phyloP scores from a whole-genome alignment of 2,329 filamentous ascomycete species.

The Claviceps digitariae region DNA sequence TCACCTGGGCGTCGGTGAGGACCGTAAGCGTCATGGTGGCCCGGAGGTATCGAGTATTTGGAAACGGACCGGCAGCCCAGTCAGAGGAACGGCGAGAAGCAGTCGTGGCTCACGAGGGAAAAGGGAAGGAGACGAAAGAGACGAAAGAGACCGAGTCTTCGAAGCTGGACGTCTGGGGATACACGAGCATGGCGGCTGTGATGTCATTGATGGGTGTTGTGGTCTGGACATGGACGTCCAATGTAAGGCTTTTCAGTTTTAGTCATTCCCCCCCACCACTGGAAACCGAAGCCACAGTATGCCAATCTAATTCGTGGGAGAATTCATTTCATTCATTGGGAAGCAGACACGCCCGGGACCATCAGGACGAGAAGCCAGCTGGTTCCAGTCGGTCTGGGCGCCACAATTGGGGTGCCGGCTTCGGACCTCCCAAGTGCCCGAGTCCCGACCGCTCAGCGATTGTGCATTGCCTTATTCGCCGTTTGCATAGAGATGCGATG shows the following conservation, averaged over 20 bases:
- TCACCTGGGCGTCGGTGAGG: constrained; percentile 44
- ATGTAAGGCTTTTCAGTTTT: too few relatives aligned
- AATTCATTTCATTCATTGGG: too few relatives aligned
- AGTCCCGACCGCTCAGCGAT: too few relatives aligned
- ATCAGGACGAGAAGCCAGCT: not conserved
- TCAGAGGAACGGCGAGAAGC: not conserved
- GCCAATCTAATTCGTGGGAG: not conserved
- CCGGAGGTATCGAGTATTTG: not conserved
- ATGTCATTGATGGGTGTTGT: not conserved
- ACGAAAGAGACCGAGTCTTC: not conserved
- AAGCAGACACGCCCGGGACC: not conserved
- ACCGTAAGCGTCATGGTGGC: constrained; percentile 42
- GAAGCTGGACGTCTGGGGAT: too few relatives aligned
- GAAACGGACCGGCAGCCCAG: not conserved
- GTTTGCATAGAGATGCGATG: not conserved
- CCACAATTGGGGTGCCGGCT: too few relatives aligned
- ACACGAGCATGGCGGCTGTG: not conserved
- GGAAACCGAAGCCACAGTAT: not conserved
- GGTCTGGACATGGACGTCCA: too few relatives aligned
- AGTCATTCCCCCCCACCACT: not conserved
- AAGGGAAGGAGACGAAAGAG: too few relatives aligned
- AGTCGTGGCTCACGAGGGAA: not conserved
- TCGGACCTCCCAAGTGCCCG: too few relatives aligned
- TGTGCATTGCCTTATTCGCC: not conserved
- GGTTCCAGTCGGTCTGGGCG: too few relatives aligned